Base-by-base conservation (phyloP, 305 asterid species). In the Fraxinus velutina region DNA sequence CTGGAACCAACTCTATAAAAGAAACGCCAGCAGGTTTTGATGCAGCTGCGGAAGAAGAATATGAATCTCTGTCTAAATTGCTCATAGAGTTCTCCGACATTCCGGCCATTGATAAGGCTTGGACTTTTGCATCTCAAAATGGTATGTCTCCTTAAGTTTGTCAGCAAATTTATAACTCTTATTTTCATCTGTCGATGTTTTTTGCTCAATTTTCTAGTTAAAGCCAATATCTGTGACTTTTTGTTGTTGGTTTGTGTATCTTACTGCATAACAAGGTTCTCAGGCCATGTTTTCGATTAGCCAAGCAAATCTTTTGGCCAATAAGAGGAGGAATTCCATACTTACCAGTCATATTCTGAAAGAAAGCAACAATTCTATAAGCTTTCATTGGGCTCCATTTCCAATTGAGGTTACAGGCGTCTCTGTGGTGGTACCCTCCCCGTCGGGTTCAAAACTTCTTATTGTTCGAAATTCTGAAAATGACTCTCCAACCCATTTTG, bases 361-460 rank as follows among this genome's bases (percentile, higher is more conserved):
- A 66, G 84, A 82, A 73, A 86, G 81, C 68, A 78, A 83, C 70
- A 83, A 83, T 80, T 86, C 93, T 36, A 86, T 89, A 32, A 88
- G 86, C 83, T 94, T 94, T 82, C 87, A 82, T 0, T 96, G 98
- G 98, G 84, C 92, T 27, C 97, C 96, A 17, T 96, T 96, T 85
- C 99, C 98, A 47, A 85, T 89, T 30, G 98, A 96, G 86, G 88
- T 93, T 88, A 89, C 83, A 0, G 87, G 94, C 50, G 93, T 92
- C 76, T 90, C 98, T 78, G 52, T 88, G 29, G 78, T 92, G 88
- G 88, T 89, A 74, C 99, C 99, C 12, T 93, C 97, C 76, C 98
- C 98, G 76, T 94, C 98, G 27, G 98, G 99, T 79, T 90, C 92
- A 76, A 96, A 90, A 87, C 93, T 94, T 81, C 90, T 94, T 33